Base-by-base conservation (phyloP, 2,329 filamentous ascomycete genomes). In the Daldinia sp. region DNA sequence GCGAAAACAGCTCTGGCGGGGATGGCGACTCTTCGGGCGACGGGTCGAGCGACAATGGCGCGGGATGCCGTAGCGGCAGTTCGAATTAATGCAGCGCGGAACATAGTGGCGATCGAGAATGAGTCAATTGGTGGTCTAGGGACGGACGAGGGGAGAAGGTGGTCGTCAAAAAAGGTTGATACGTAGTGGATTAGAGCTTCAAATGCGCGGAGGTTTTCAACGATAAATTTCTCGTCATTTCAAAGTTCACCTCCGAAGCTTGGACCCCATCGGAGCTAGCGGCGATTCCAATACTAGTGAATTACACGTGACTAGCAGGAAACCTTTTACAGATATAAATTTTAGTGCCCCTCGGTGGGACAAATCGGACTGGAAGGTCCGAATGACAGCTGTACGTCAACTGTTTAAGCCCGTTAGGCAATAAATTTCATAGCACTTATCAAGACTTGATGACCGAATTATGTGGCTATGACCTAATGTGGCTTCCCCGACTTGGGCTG, bases 21-120 rank as follows among this genome's bases (percentile, higher is more conserved):
- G 82, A 91, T 83, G 80, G 88, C 85, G 80, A 85, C 84, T 82
- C 83, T 87, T 78, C 85, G 83, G 76, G 81, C 82, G 81, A 86
- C 83, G 79, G 88, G 86, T 78, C 88, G 86, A 81, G 88, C 86
- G 87, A 84, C 33, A 9, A 23, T 82, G 82, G 79, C 75, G 73
- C 84, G 83, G 73, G 83, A 82, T 72, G 83, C 83, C 76, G 80
- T 82, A 80, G 90, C 88, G 81, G 92, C 89, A 79, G 92, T 91
- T 84, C 92, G 92, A 85, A 95, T 86, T 81, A 96, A 83, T 80
- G 92, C 90, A 82, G 92, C 90, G 85, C 95, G 93, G 88, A 98
- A 94, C 95, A 98, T 98, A 73, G 78, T 89, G 84, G 76, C 72
- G 73, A 72, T 65, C 58, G 42, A 58, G 50, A 44, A 37, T 15